Base-by-base conservation (phyloP, 1,284 basidiomycete species). In the Exobasidium cylindrosporum region DNA sequence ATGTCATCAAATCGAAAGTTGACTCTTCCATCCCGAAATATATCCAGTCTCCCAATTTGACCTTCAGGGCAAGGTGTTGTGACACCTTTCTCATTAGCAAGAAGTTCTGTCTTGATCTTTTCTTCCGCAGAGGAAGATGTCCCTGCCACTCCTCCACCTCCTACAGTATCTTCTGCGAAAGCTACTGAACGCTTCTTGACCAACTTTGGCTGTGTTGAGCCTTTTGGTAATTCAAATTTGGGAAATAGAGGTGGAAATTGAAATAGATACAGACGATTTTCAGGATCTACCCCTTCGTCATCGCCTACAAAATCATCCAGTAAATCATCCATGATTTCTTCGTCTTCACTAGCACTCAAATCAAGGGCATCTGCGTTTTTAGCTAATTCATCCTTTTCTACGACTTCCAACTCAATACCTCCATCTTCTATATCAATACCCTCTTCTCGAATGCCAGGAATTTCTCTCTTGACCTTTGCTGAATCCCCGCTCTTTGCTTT, bases 241-340 rank as follows among this genome's bases (percentile, higher is more conserved):
- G 93, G 92, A 81, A 96, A 93, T 0, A 90, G 88, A n/a, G 84
- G 81, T 0, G 93, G 93, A 77, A 97, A 95, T 79, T 95, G 93
- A 82, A 96, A 95, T 68, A 93, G 88, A 77, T 91, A 95, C 1
- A 96, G 83, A 28, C 87, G 84, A 75, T 76, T 87, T 86, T 83
- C 63, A 4, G 67, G 67, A 2, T 63, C 60, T 2, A 11, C 54
- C 17, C 26, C 55, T 3, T 21, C 21, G 17, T 29, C 53, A 55
- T 40, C 32, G 3, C 28, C 58, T 23, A 73, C 68, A 74, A 97
- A 94, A 78, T 93, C 88, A 54, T 90, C 88, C 3, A 89, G 85
- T 64, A 95, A 86, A 69, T 90, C 88, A 77, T 93, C 90, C 45
- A 90, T 83, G 66, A 91, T 88, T 74, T 92, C 89, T 69, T 92